Base-by-base conservation (phyloP, 768 basidiomycete species). In the Hygrophoropsis aurantiaca region DNA sequence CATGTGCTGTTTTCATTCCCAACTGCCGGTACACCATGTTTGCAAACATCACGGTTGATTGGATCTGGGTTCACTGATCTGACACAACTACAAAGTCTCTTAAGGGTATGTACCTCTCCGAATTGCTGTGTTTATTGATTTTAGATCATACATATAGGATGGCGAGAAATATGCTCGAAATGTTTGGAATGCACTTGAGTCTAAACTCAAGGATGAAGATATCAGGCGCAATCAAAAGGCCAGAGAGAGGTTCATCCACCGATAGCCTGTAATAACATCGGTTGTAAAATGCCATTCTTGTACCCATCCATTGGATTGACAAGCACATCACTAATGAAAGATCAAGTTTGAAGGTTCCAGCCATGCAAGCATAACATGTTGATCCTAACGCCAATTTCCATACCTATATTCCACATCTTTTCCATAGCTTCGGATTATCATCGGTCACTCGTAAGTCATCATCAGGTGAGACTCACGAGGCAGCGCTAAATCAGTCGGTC, bases 181-280 rank as follows among this genome's bases (percentile, higher is more conserved):
- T 13, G 57, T 86, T 13, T 80, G 75, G 58, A 60, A 58, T 1
- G 78, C 81, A 0, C 58, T 92, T 35, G 81, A 88, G 48, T 56
- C 61, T 9, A 88, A 86, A 59, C 71, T 89, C 30, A 79, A 73
- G 52, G 84, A 84, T 8, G 87, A 86, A 55, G 79, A 84, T 49
- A 39, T 76, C 15, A 69, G 84, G 26, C 70, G 82, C 33, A 80
- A 77, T 35, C 71, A 79, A 51, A 85, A 82, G 56, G 80, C 79
- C 11, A 74, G 79, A 47, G 75, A 78, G 48, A 75, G 65, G 33
- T 85, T 85, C 33, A 60, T 64, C 8, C 44, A 57, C 11, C 52
- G 63, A 44, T 44, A 45, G 20, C 40, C 47, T 30, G 27, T 30
- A 30, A 7, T 13, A 30, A 13, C 27, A 30, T 7, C 6, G 27